These are phyloP conservation scores for Apophysomyces trapeziformis DNA, from an alignment of 371 early-diverging fungal genomes.

Conservation along the genomic window DNA sequence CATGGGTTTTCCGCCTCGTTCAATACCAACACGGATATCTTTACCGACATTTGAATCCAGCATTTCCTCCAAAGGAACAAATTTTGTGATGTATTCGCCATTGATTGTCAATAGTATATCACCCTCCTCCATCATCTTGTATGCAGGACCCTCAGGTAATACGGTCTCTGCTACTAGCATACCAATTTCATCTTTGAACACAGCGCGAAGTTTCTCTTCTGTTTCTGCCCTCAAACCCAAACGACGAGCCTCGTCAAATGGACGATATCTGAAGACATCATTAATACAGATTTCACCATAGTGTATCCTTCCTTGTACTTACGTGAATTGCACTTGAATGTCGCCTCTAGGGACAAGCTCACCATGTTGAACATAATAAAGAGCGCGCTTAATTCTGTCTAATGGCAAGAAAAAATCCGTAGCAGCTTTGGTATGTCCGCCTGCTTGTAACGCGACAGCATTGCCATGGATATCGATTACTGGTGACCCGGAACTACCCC, in stretches of 20 bases:
- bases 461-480: conserved; percentile 92
- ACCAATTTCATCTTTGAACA: conserved; percentile 82
- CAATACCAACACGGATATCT: conserved; percentile 65
- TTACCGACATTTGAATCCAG: conserved; percentile 78
- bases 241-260: conserved; percentile 78
- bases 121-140: conserved; percentile 77
- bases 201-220: conserved; percentile 72
- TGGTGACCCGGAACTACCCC: conserved; percentile 88
- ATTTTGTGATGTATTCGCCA: conserved; percentile 78
- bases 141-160: conserved; percentile 84
- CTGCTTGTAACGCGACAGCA: conserved; percentile 92
- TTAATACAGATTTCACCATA: neutral
- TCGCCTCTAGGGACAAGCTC: conserved; percentile 85
- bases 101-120: conserved; percentile 88
- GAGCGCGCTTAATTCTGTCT: conserved; percentile 80
- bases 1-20: conserved; percentile 78
- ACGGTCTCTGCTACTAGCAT: conserved; percentile 86
- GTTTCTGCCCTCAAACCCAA: conserved; percentile 70
- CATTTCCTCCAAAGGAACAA: conserved; percentile 80
- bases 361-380: conserved; percentile 72
- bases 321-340: conserved; percentile 83
- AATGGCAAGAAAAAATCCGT: conserved; percentile 94
- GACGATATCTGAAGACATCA: conserved; percentile 48
- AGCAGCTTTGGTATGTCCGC: conserved; percentile 80
- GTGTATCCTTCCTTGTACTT: conserved; percentile 25